A percentile compares a stretch with the other conserved stretches of the same genome.
Conservation (phyloP, 2,329 filamentous ascomycete species). For the Pseudomassariella vexata region DNA sequence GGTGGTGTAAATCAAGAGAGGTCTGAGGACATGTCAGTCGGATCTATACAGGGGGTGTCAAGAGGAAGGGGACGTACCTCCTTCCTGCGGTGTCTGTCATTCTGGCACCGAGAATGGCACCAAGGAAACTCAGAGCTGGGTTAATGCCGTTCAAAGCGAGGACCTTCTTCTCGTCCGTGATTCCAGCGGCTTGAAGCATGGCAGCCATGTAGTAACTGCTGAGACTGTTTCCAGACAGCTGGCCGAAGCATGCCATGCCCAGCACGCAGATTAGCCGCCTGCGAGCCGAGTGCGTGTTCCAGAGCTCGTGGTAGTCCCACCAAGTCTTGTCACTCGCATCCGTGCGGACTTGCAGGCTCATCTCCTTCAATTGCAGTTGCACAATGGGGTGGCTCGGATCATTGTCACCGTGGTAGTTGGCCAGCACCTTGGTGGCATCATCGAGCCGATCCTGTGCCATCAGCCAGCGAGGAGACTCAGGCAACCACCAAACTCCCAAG, state of each 20-base stretch:
- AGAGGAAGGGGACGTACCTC: constrained; percentile 4
- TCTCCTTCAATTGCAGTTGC: constrained; percentile 44
- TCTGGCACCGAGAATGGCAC: constrained; percentile 46
- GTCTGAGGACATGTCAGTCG: no score
- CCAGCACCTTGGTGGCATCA: constrained; percentile 35
- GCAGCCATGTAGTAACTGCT: constrained; percentile 51
- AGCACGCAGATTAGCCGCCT: constrained; percentile 46
- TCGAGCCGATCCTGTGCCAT: constrained; percentile 34
- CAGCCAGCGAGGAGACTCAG: constrained; percentile 42
- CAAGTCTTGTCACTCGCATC: constrained; percentile 48
- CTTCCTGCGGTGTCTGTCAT: constrained; percentile 54
- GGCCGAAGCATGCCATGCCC: constrained; percentile 46
- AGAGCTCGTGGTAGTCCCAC: constrained; percentile 50
- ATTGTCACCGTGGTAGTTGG: constrained; percentile 45
- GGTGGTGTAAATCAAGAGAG: constrained; percentile 41
- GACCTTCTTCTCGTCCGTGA: constrained; percentile 38
- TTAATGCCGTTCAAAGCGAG: constrained; percentile 48
- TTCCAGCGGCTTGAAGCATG: constrained; percentile 44
- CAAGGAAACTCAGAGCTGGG: constrained; percentile 45
- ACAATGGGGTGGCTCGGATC: constrained; percentile 41
- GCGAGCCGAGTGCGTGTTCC: constrained; percentile 40
- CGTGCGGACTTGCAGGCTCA: constrained; percentile 37
- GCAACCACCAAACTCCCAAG: constrained; percentile 35
- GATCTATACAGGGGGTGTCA: no score
- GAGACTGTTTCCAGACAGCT: constrained; percentile 44